These are phyloP conservation scores for Lindgomyces ingoldianus DNA, from an alignment of 495 filamentous ascomycete species.

Conservation along the genomic window DNA sequence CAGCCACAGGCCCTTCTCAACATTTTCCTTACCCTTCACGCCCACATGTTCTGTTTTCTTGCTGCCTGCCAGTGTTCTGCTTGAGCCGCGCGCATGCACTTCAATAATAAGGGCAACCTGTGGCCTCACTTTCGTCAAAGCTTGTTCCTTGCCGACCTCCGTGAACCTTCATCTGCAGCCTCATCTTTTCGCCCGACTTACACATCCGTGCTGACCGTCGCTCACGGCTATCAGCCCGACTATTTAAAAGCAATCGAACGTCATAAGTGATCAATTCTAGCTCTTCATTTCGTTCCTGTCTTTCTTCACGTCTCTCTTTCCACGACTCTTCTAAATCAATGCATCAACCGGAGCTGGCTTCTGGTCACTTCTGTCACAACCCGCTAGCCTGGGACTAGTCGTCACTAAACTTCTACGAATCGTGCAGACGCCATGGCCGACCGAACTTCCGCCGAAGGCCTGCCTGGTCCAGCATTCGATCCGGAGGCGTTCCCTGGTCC, in stretches of 20 bases:
- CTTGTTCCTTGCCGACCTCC: background rate
- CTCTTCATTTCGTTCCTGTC: background rate
- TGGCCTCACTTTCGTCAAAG: no score
- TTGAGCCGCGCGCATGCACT: no score
- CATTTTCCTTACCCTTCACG: no score
- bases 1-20: no score
- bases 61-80: no score
- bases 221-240: background rate
- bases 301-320: background rate
- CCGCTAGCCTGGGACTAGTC: no score
- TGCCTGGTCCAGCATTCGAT: background rate
- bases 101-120: background rate
- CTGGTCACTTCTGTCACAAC: background rate
- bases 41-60: no score
- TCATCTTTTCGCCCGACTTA: background rate
- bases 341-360: background rate
- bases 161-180: background rate
- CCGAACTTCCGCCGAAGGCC: background rate
- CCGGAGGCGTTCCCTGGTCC: background rate
- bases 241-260: background rate
- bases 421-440: conserved; percentile 1
- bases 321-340: background rate
- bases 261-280: background rate
- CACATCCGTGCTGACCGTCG: background rate
- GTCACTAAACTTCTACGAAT: background rate